Conservation (phyloP, 2,329 filamentous ascomycete genomes). For the Sporothrix dimorphospora region DNA sequence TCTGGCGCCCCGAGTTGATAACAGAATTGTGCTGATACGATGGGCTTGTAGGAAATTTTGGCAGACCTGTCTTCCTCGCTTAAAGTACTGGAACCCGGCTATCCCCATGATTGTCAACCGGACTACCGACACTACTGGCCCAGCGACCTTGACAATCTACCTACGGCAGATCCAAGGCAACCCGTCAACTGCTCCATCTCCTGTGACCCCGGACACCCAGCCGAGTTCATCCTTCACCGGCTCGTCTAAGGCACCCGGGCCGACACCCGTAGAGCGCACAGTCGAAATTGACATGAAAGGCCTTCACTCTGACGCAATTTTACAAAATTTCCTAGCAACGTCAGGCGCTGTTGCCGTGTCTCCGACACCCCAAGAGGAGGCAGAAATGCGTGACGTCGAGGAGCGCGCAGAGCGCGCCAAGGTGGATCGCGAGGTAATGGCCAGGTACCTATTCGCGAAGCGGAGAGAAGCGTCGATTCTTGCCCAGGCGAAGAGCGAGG, state of each 20-base stretch:
- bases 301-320: constrained; percentile 63
- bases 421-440: constrained; percentile 58
- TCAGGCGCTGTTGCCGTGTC: constrained; percentile 62
- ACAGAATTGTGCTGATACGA: not conserved
- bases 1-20: not conserved
- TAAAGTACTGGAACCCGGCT: constrained; percentile 93
- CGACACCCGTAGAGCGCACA: constrained; percentile 53
- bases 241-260: constrained; percentile 53
- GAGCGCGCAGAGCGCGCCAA: constrained; percentile 56
- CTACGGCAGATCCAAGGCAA: constrained; percentile 47
- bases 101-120: constrained; percentile 82
- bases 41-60: constrained; percentile 75
- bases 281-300: constrained; percentile 67
- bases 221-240: constrained; percentile 53
- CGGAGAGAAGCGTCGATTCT: constrained; percentile 65
- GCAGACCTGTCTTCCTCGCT: constrained; percentile 75
- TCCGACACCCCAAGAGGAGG: constrained; percentile 65
- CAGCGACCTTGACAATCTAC: constrained; percentile 68
- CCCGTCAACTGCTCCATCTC: constrained; percentile 22
- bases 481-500: constrained; percentile 55
- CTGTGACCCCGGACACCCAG: constrained; percentile 42
- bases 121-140: constrained; percentile 56
- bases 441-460: constrained; percentile 58
- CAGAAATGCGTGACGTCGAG: constrained; percentile 60
- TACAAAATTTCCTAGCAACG: constrained; percentile 63